Conservation (phyloP, 371 early-diverging fungal species). For the Mycotypha africana region DNA sequence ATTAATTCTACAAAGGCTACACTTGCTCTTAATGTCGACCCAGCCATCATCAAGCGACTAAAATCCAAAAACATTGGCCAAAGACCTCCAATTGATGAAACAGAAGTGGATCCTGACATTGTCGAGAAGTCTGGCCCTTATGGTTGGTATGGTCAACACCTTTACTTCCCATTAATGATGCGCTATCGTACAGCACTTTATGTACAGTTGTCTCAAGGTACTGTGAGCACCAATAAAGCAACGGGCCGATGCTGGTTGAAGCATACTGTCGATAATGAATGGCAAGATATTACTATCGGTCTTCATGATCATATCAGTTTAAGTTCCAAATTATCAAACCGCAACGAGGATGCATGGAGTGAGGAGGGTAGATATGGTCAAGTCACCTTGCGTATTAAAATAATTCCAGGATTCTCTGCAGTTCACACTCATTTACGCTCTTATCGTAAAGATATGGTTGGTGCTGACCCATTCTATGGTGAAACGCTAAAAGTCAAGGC, state of each 20-base stretch:
- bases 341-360: slow-evolving; percentile 32
- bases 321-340: slow-evolving; percentile 28
- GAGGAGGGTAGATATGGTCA: slow-evolving; percentile 19
- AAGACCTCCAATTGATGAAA: neutral
- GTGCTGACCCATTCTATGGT: slow-evolving; percentile 32
- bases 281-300: slow-evolving; percentile 24
- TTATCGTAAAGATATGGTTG: slow-evolving; percentile 29
- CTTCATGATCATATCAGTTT: slow-evolving; percentile 15
- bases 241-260: slow-evolving; percentile 38
- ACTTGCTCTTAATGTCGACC: slow-evolving; percentile 29
- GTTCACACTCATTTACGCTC: slow-evolving; percentile 30
- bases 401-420: slow-evolving; percentile 36
- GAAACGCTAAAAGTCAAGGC: slow-evolving; percentile 22
- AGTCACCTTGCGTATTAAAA: slow-evolving; percentile 18
- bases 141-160: slow-evolving; percentile 21
- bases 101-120: too few species aligned
- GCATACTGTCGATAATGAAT: slow-evolving; percentile 22
- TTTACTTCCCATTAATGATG: slow-evolving; percentile 36
- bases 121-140: slow-evolving; percentile 2
- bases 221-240: slow-evolving; percentile 14
- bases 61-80: slow-evolving; percentile 14
- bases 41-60: slow-evolving; percentile 21
- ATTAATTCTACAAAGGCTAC: slow-evolving; percentile 18
- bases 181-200: slow-evolving; percentile 36
- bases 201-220: slow-evolving; percentile 26